Percentiles rank a stretch among this genome's conserved stretches.
phyloP scores from a whole-genome alignment of 2,329 filamentous ascomycete genomes.

The Hypoxylon sp. region DNA sequence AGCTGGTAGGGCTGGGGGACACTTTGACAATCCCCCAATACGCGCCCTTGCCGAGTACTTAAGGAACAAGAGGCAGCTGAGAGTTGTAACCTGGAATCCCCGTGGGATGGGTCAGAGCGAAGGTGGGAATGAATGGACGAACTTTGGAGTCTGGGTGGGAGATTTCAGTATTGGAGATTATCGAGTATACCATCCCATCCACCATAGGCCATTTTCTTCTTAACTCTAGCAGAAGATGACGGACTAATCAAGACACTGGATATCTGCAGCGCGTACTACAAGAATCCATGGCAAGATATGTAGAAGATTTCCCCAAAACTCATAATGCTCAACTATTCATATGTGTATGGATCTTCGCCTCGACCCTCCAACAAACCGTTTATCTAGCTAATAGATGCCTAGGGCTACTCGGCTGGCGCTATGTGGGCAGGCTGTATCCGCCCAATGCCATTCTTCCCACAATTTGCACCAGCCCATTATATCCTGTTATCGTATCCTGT shows the following conservation, averaged over 20 bases:
- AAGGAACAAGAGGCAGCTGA: constrained; percentile 32
- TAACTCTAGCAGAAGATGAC: background rate
- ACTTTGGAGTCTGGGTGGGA: constrained; percentile 37
- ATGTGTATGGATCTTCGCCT: constrained; percentile 31
- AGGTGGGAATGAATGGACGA: constrained; percentile 37
- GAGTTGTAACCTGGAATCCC: constrained; percentile 44
- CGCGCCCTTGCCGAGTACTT: constrained; percentile 42
- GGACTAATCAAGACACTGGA: constrained; percentile 2
- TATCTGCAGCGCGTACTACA: constrained; percentile 34
- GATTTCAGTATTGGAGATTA: constrained; percentile 37
- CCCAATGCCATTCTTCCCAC: constrained; percentile 25
- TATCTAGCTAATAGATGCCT: constrained; percentile 9
- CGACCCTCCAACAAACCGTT: background rate
- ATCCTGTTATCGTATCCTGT: constrained; percentile 44
- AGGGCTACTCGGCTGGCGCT: constrained; percentile 44
- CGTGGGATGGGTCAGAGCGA: constrained; percentile 37
- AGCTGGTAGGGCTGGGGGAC: constrained; percentile 39
- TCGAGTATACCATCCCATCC: constrained; percentile 21
- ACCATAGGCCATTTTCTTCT: background rate
- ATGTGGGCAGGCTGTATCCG: constrained; percentile 40
- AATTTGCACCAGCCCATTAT: constrained; percentile 37
- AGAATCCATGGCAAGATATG: constrained; percentile 37
- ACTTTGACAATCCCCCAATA: constrained; percentile 35
- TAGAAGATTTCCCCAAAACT: constrained; percentile 29
- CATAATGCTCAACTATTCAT: constrained; percentile 32